These are phyloP conservation scores for Geranomyces michiganensis DNA, from an alignment of 192 early-diverging fungal species.

Conservation along the genomic window DNA sequence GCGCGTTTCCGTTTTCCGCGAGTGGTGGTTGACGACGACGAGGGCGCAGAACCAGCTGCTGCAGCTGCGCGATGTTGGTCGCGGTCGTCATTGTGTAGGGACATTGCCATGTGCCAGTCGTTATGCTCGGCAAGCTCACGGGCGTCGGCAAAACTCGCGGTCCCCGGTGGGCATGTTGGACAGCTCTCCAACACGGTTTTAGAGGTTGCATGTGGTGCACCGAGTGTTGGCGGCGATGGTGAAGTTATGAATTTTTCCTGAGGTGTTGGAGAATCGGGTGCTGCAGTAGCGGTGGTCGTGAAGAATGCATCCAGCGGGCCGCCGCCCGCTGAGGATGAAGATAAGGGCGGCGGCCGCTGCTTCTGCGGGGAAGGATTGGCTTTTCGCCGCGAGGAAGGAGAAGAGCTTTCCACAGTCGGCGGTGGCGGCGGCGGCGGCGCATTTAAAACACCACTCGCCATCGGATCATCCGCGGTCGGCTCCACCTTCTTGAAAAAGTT, in stretches of 20 bases:
- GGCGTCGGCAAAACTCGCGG: background rate
- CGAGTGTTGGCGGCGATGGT: background rate
- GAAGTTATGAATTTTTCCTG: background rate
- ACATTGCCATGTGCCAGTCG: slow-evolving; percentile 61
- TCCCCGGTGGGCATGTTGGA: background rate
- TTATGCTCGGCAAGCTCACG: slow-evolving; percentile 44
- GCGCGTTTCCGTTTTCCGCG: no score
- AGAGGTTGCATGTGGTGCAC: background rate
- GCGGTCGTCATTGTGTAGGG: slow-evolving; percentile 38
- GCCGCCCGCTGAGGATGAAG: no score
- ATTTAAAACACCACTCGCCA: no score
- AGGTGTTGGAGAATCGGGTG: background rate
- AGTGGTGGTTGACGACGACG: background rate
- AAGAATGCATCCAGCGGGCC: background rate
- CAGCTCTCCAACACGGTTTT: background rate
- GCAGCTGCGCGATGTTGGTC: background rate
- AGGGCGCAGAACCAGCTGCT: background rate
- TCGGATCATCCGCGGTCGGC: background rate
- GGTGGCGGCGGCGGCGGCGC: no score
- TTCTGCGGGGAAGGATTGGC: background rate
- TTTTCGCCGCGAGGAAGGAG: background rate
- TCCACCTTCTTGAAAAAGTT: slow-evolving; percentile 2
- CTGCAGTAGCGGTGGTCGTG: background rate
- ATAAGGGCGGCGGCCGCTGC: no score
- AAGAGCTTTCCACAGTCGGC: background rate